Evolutionary conservation across 2,329 filamentous ascomycete species (phyloP).

Genomic region (Monilinia aucupariae): DNA sequence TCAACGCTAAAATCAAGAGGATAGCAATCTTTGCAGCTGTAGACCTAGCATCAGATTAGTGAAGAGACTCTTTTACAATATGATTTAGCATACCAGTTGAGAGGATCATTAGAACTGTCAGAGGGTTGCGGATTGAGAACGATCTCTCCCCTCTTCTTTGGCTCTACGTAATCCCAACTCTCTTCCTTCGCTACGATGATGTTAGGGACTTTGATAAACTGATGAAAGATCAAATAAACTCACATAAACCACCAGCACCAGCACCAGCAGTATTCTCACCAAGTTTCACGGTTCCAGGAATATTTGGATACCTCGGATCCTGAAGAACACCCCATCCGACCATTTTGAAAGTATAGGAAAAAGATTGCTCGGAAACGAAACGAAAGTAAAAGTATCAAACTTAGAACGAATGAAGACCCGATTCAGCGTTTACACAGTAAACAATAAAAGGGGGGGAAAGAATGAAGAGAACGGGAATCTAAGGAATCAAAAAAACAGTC

Average conservation of each 20-base stretch:
- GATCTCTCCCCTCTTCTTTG: conserved; percentile 43
- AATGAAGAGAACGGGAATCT: conserved; percentile 18
- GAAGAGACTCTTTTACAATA: conserved; percentile 25
- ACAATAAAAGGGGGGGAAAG: neutral
- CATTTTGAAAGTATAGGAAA: conserved; percentile 17
- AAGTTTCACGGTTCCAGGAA: conserved; percentile 31
- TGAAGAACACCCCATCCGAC: conserved; percentile 32
- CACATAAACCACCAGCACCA: conserved; percentile 22
- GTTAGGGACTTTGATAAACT: conserved; percentile 4
- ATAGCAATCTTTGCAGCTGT: conserved; percentile 29
- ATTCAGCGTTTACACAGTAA: neutral
- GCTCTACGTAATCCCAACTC: conserved; percentile 27
- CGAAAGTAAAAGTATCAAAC: neutral
- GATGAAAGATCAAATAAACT: neutral
- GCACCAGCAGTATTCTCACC: conserved; percentile 25
- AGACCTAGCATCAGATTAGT: conserved; percentile 11
- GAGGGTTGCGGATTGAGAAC: conserved; percentile 50
- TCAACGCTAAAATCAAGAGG: conserved; percentile 28
- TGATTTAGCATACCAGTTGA: conserved; percentile 42
- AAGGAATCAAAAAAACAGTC: conserved; percentile 19
- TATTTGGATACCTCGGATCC: conserved; percentile 29
- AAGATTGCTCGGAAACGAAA: neutral
- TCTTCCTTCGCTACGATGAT: conserved; percentile 20
- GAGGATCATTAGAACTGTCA: conserved; percentile 47
- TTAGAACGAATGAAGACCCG: neutral